Evolutionary conservation across 129 eudicot genomes (phyloP).

Genomic region (Smallanthus sonchifolius): DNA sequence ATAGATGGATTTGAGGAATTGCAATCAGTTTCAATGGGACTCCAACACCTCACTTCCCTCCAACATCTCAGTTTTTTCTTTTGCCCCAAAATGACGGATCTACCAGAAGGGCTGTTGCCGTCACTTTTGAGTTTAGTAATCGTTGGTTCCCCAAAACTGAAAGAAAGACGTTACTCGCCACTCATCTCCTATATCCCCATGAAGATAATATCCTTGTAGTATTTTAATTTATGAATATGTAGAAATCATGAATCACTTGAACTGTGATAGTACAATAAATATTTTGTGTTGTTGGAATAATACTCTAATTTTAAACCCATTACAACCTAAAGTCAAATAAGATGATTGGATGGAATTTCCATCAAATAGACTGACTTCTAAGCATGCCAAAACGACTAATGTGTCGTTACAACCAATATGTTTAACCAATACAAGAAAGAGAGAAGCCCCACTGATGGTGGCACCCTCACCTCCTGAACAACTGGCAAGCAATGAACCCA

Average conservation of each 20-base stretch:
- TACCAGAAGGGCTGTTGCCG: conserved; percentile 2
- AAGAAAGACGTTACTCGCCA: conserved; percentile 4
- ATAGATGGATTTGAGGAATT: neutral
- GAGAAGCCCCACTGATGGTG: conserved; percentile 9
- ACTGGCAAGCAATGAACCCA: too few relatives aligned
- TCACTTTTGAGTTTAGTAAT: neutral
- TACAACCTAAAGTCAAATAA: too few relatives aligned
- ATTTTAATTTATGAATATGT: too few relatives aligned
- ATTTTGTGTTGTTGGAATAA: too few relatives aligned
- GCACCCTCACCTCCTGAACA: conserved; percentile 16
- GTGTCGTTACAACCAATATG: conserved; percentile 7
- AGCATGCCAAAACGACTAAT: conserved; percentile 2
- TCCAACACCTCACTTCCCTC: conserved; percentile 1
- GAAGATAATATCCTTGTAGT: too few relatives aligned
- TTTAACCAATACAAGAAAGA: conserved; percentile 6
- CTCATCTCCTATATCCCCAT: too few relatives aligned
- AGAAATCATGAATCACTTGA: too few relatives aligned
- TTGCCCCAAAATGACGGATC: neutral
- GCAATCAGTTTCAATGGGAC: neutral
- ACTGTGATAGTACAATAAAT: too few relatives aligned
- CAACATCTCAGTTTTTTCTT: fast-evolving
- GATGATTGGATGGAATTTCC: too few relatives aligned
- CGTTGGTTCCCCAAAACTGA: neutral
- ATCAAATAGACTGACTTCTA: too few relatives aligned
- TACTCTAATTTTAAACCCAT: too few relatives aligned